Evolutionary conservation across 2,329 filamentous ascomycete species (phyloP).

Genomic region (Domatiomyces catenatus): DNA sequence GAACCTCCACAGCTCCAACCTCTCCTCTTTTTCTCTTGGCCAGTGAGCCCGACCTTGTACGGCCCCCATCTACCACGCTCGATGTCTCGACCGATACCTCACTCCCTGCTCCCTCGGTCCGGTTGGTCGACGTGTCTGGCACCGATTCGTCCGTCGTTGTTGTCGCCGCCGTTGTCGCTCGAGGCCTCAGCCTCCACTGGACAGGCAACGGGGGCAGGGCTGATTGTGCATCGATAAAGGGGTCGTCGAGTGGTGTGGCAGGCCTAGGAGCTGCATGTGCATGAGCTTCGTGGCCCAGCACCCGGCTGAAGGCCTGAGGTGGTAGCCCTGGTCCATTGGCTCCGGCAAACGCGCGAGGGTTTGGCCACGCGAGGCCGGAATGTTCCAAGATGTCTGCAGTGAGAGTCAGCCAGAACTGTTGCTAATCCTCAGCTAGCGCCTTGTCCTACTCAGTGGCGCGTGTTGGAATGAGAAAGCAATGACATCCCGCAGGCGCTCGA

Average conservation of each 20-base stretch:
- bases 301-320: conserved; percentile 14
- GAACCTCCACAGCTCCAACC: neutral
- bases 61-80: neutral
- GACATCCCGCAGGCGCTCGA: conserved; percentile 56
- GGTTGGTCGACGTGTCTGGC: neutral
- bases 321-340: conserved; percentile 5
- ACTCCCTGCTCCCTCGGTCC: neutral
- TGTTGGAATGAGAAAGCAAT: conserved; percentile 74
- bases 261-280: conserved; percentile 44
- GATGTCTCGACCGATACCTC: neutral
- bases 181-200: neutral
- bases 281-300: conserved; percentile 34
- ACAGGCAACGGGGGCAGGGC: conserved; percentile 15
- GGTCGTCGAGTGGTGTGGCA: conserved; percentile 22
- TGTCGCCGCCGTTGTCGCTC: too few relatives aligned
- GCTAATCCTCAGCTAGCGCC: neutral
- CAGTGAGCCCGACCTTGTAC: neutral
- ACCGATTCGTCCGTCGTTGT: neutral
- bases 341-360: conserved; percentile 26
- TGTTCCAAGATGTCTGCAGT: conserved; percentile 53
- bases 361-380: conserved; percentile 67
- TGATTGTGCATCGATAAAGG: conserved; percentile 27
- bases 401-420: conserved; percentile 1
- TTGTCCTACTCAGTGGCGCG: conserved; percentile 52
- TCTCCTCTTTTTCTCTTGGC: neutral